Conservation (phyloP, 1,139 yeast species). For the Pichia sp. region DNA sequence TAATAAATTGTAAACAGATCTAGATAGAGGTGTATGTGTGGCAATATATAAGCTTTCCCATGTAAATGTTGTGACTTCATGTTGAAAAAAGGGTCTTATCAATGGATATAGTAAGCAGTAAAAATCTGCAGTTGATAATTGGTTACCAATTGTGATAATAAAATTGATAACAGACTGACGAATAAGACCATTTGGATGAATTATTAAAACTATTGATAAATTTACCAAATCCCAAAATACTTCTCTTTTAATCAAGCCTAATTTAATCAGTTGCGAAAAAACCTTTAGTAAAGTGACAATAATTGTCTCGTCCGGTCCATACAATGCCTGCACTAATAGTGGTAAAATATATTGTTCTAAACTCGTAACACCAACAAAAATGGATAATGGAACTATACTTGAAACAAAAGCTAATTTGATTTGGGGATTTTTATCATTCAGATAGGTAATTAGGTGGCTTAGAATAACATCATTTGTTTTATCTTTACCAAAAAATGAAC, state of each 20-base stretch:
- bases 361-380: conserved; percentile 73
- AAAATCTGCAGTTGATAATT: conserved; percentile 66
- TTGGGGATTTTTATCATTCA: conserved; percentile 70
- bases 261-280: conserved; percentile 48
- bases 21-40: conserved; percentile 58
- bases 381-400: conserved; percentile 71
- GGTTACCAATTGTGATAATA: conserved; percentile 55
- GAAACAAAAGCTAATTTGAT: conserved; percentile 66
- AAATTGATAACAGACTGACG: conserved; percentile 62
- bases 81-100: conserved; percentile 66
- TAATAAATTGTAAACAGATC: conserved; percentile 59
- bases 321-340: conserved; percentile 68
- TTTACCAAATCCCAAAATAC: conserved; percentile 47
- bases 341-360: conserved; percentile 88
- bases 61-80: conserved; percentile 63
- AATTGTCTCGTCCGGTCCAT: conserved; percentile 79
- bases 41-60: conserved; percentile 63
- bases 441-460: conserved; percentile 85
- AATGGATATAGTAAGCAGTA: conserved; percentile 81
- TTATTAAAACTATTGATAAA: conserved; percentile 43
- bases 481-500: conserved; percentile 79
- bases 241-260: conserved; percentile 46
- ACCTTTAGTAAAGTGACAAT: conserved; percentile 69
- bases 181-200: conserved; percentile 89
- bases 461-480: conserved; percentile 81